Evolutionary conservation across 2,329 filamentous ascomycete genomes (phyloP).

Genomic region (Fusarium incarnatum): DNA sequence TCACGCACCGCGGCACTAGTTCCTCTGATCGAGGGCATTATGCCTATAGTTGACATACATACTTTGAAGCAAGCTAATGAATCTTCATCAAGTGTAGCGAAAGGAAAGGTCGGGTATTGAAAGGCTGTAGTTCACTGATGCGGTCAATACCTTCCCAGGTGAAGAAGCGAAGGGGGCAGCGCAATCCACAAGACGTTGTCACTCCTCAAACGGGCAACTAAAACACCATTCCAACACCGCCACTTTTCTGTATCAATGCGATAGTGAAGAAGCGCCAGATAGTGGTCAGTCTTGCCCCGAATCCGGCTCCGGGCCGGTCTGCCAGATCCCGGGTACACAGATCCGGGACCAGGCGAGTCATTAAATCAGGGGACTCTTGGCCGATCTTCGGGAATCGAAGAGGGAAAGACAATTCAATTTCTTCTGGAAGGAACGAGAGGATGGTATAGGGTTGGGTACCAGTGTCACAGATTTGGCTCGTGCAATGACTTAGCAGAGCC

Average conservation of each 20-base stretch:
- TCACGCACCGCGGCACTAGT: background rate
- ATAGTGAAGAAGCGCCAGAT: background rate
- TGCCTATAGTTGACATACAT: too few species aligned
- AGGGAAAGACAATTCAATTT: too few species aligned
- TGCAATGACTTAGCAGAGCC: fast-evolving
- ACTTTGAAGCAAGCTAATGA: background rate
- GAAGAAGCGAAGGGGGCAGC: background rate
- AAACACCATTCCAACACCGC: background rate
- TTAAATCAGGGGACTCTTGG: background rate
- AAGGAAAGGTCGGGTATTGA: background rate
- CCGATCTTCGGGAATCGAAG: background rate
- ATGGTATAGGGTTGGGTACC: background rate
- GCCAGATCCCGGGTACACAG: background rate
- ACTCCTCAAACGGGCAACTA: fast-evolving
- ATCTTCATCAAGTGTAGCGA: fast-evolving
- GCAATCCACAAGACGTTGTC: background rate
- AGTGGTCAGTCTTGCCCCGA: background rate
- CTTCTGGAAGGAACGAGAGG: background rate
- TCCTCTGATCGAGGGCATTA: background rate
- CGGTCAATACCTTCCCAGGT: background rate
- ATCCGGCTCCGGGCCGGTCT: background rate
- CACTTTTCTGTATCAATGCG: background rate
- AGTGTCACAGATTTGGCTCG: fast-evolving
- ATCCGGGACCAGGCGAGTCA: background rate
- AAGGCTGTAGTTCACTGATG: background rate